Evolutionary conservation across 2,329 filamentous ascomycete genomes (phyloP), one percentile per base, ranked within the genome.

Genomic region (Capronia americana): DNA sequence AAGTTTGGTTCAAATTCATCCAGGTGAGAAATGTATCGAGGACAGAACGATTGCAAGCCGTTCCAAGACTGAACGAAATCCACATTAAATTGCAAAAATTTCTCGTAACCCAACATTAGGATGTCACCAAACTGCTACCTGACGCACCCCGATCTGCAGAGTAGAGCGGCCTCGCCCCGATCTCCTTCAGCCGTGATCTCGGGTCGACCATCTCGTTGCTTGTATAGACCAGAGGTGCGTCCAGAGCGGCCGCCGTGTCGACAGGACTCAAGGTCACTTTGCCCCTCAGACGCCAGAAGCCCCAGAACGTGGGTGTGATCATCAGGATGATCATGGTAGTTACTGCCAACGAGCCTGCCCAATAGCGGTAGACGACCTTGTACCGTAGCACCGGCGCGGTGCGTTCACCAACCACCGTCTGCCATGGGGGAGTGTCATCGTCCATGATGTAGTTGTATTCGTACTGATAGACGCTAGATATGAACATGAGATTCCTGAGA

Each of bases 181-280:
- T 53, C 26, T 53, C 48, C 26, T 28, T 53, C 48, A 53, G 48
- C 48, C 48, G 48, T 12, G 23, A 26, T 57, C 55, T 44, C 17
- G 32, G 34, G n/a, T 48, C 24, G 7, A 23, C 57, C 46, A 44
- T 65, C 63, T 12, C 59, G 65, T 28, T 68, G 75, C 23, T 30
- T 20, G 24, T 55, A 23, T 56, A 28, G 6, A 56, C 54, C 23
- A 56, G 12, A 6, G 34, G 34, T n/a, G 44, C 58, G 14, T 51
- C 26, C 11, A 61, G 28, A 20, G 58, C 58, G 6, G 32, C 32
- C n/a, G 58, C 58, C 10, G 58, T 61, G 14, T 61, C 58, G 41
- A 61, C 41, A 14, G 58, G 58, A 53, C 44, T 61, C 26, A 61
- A 44, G 4, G 58, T 61, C 23, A 44, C 41, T 26, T 51, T 50